phyloP scores from a whole-genome alignment of 2,329 filamentous ascomycete genomes.

The Remersonia thermophila region DNA sequence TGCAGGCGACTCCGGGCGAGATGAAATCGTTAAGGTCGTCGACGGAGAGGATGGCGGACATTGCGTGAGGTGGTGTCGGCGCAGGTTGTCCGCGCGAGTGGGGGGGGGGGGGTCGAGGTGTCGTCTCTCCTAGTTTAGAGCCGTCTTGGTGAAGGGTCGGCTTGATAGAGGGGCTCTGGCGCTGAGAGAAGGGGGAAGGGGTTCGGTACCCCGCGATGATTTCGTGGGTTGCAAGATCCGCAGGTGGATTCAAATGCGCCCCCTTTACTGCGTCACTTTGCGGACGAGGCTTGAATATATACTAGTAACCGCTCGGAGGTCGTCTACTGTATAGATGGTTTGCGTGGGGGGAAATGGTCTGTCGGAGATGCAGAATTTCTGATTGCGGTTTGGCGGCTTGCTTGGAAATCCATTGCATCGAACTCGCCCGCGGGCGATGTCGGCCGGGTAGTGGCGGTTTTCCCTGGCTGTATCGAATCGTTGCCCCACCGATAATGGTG shows the following conservation, averaged over 20 bases:
- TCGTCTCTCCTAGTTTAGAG: not conserved
- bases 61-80: conserved; percentile 28
- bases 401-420: conserved; percentile 15
- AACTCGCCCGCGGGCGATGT: conserved; percentile 9
- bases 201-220: no score
- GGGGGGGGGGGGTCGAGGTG: not conserved
- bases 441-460: conserved; percentile 16
- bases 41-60: conserved; percentile 94
- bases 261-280: no score
- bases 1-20: conserved; percentile 91
- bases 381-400: not conserved
- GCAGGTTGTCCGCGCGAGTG: no score
- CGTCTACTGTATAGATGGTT: no score
- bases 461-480: no score
- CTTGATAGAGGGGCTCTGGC: no score
- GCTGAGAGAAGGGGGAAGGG: no score
- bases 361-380: conserved; percentile 13
- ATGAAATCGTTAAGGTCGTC: conserved; percentile 99
- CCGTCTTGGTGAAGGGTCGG: no score
- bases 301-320: no score
- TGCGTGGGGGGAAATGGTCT: conserved; percentile 1
- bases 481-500: conserved; percentile 4
- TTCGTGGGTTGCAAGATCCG: no score
- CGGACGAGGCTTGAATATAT: no score
- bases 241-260: no score